These are phyloP conservation scores for Polygonum aviculare DNA, from an alignment of 148 eudicot species.

Conservation along the genomic window DNA sequence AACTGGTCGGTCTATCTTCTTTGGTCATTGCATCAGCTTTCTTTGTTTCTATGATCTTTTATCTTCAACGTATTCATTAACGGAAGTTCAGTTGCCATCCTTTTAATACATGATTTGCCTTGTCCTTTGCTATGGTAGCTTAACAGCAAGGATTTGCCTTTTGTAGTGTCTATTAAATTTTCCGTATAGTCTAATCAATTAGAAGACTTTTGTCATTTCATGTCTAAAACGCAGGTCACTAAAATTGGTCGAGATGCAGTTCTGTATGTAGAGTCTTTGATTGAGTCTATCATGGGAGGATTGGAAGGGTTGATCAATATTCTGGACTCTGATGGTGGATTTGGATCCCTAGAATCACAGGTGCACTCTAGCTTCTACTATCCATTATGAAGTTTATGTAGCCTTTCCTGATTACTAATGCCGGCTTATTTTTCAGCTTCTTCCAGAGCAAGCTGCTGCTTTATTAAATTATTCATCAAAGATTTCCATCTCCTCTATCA, in stretches of 20 bases:
- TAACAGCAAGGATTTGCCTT: not conserved
- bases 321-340: conserved; percentile 97
- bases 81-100: not conserved
- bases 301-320: conserved; percentile 94
- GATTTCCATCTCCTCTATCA: conserved; percentile 45
- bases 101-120: not conserved
- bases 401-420: not conserved
- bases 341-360: conserved; percentile 99
- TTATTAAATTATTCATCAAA: conserved; percentile 71
- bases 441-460: conserved; percentile 96
- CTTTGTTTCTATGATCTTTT: not conserved
- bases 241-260: conserved; percentile 98
- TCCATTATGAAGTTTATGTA: conserved; percentile 2
- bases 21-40: not conserved
- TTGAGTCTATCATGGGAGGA: conserved; percentile 98
- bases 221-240: conserved; percentile 41
- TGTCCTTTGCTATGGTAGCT: not conserved
- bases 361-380: conserved; percentile 27
- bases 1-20: not conserved
- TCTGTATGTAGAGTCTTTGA: conserved; percentile 91
- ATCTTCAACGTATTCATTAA: not conserved
- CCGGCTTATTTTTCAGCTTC: conserved; percentile 49
- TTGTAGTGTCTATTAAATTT: not conserved
- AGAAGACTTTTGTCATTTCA: not conserved
- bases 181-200: not conserved